Evolutionary conservation across 106 monocot species (phyloP).

Genomic region (Agapanthus africanus): DNA sequence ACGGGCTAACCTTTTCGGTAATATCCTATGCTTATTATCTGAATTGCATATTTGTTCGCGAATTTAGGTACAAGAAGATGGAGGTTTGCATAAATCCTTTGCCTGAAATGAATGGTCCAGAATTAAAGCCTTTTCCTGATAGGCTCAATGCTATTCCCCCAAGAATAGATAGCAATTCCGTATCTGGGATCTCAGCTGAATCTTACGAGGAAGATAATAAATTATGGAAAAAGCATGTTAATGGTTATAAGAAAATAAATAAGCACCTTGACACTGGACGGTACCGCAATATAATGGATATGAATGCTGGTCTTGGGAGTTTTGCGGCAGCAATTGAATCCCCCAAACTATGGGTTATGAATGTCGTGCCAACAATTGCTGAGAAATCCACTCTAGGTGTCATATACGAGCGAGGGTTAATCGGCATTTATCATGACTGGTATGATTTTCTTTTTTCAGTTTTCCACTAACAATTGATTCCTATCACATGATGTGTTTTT

Average conservation of each 20-base stretch:
- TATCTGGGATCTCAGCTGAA: constrained; percentile 21
- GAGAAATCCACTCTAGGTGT: constrained; percentile 34
- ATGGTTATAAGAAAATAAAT: constrained; percentile 36
- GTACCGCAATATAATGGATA: constrained; percentile 51
- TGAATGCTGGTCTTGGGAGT: constrained; percentile 49
- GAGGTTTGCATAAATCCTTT: constrained; percentile 27
- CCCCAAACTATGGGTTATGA: constrained; percentile 51
- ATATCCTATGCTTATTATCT: no score
- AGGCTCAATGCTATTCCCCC: constrained; percentile 38
- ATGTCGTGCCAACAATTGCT: constrained; percentile 39
- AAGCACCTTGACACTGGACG: constrained; percentile 25
- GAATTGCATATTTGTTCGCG: background rate
- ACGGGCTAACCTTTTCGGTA: no score
- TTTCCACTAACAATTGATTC: background rate
- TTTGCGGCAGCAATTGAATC: constrained; percentile 45
- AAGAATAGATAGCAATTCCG: constrained; percentile 27
- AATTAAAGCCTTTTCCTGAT: constrained; percentile 39
- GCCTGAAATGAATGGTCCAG: constrained; percentile 18
- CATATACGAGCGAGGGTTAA: constrained; percentile 39
- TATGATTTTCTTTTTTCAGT: no score
- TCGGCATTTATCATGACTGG: constrained; percentile 59
- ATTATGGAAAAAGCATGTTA: constrained; percentile 42
- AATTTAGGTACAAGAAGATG: constrained; percentile 55
- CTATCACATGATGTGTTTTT: background rate
- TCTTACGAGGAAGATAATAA: constrained; percentile 31